Conservation (phyloP, 352 stramenopile species). For the Nothophytophthora sp. region DNA sequence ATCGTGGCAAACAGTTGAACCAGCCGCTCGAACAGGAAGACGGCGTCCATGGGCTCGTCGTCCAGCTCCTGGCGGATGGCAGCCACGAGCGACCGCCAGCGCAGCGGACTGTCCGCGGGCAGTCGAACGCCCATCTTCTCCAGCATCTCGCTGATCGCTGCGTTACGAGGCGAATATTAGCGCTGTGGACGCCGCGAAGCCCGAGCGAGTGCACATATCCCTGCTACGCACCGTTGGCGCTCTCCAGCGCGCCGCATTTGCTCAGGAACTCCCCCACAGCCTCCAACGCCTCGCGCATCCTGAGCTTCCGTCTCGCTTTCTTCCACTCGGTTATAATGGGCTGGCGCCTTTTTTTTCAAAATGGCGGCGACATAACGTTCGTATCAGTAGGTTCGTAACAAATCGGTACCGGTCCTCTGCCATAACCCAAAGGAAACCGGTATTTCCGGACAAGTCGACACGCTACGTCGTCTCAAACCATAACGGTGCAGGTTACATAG, state of each 20-base stretch:
- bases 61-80: constrained; percentile 52
- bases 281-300: constrained; percentile 44
- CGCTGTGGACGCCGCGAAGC: not conserved
- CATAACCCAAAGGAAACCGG: too few relatives aligned
- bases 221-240: constrained; percentile 31
- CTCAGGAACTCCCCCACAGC: constrained; percentile 57
- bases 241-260: constrained; percentile 43
- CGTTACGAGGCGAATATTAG: not conserved
- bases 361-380: not conserved
- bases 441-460: too few relatives aligned
- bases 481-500: not conserved
- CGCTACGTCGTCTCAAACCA: too few relatives aligned
- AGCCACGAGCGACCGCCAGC: constrained; percentile 51
- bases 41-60: constrained; percentile 39
- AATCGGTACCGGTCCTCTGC: too few relatives aligned
- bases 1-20: constrained; percentile 50
- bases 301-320: not conserved
- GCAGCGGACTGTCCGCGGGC: constrained; percentile 44
- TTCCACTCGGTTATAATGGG: too few relatives aligned
- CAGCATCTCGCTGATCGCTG: constrained; percentile 47
- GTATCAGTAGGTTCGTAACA: not conserved
- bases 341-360: not conserved
- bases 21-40: constrained; percentile 70
- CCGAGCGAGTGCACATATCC: constrained; percentile 1
- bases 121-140: constrained; percentile 45